Conservation (phyloP, 345 rosid genomes). For the Acer negundo region DNA sequence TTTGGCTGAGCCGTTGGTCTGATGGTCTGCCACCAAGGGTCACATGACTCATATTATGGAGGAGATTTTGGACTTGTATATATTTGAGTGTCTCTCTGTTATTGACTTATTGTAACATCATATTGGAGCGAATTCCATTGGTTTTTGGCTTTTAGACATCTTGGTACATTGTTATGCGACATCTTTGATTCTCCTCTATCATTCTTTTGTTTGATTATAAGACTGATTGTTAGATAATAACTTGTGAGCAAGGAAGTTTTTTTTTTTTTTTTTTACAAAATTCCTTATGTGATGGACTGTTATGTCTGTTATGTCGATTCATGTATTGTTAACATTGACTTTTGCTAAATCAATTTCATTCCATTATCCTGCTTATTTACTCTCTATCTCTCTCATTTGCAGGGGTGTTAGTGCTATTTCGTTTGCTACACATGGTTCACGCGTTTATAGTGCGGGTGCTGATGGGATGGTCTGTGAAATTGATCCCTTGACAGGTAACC, state of each 20-base stretch:
- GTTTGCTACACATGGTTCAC: slow-evolving; percentile 57
- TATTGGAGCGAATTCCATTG: too few species aligned
- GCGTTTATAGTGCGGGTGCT: slow-evolving; percentile 74
- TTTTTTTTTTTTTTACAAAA: background rate
- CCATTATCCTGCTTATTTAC: background rate
- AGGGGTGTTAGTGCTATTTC: slow-evolving; percentile 92
- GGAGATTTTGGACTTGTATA: background rate
- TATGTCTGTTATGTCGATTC: background rate
- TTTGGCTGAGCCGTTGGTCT: background rate
- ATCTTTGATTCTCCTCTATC: too few species aligned
- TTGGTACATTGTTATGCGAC: too few species aligned
- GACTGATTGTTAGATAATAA: background rate
- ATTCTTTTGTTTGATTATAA: too few species aligned
- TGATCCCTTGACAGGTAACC: slow-evolving; percentile 75
- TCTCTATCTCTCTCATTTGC: slow-evolving; percentile 29
- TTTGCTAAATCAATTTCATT: slow-evolving; percentile 5
- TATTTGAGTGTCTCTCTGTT: background rate
- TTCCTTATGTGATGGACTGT: background rate
- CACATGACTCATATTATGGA: too few species aligned
- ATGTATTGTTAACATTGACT: background rate
- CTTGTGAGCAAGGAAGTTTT: background rate
- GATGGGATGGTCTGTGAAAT: slow-evolving; percentile 93
- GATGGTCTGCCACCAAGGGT: background rate
- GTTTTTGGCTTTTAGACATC: too few species aligned
- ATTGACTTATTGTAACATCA: background rate